Conservation (phyloP, 257 asterid species). For the Solanum rostratum region DNA sequence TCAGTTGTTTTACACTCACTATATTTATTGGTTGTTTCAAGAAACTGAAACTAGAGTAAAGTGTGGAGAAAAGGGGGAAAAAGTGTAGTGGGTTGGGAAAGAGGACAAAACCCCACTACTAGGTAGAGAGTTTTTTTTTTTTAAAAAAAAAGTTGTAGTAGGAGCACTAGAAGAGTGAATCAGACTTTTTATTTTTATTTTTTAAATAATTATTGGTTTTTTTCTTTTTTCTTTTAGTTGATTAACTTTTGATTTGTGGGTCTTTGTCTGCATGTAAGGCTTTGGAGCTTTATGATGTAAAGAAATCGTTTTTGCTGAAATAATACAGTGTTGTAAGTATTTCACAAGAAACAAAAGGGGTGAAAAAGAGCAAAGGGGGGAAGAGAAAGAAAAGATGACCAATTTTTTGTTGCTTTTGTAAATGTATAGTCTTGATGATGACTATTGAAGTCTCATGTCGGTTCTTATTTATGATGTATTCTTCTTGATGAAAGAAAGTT, state of each 20-base stretch:
- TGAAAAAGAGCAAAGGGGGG: background rate
- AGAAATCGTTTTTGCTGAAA: conserved; percentile 16
- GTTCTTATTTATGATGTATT: conserved; percentile 21
- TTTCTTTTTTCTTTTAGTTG: background rate
- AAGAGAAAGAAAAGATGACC: background rate
- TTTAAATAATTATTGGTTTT: background rate
- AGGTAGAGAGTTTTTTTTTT: background rate
- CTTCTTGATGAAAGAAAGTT: conserved; percentile 21
- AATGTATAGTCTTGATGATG: conserved; percentile 25
- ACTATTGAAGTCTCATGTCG: conserved; percentile 46
- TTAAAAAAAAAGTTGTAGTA: background rate
- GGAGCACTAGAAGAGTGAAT: background rate
- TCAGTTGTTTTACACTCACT: background rate
- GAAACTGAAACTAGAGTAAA: background rate
- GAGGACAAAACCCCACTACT: conserved; percentile 2
- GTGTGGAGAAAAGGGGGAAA: background rate
- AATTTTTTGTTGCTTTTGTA: conserved; percentile 33
- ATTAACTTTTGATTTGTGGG: conserved; percentile 25
- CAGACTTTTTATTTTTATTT: conserved; percentile 6
- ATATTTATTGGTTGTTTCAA: background rate
- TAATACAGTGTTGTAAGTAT: conserved; percentile 19
- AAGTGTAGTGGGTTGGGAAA: conserved; percentile 25
- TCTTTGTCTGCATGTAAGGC: conserved; percentile 22
- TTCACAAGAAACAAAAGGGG: conserved; percentile 17
- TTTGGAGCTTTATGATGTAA: conserved; percentile 22